phyloP scores from a whole-genome alignment of 2,329 filamentous ascomycete genomes.

The Fusarium incarnatum region DNA sequence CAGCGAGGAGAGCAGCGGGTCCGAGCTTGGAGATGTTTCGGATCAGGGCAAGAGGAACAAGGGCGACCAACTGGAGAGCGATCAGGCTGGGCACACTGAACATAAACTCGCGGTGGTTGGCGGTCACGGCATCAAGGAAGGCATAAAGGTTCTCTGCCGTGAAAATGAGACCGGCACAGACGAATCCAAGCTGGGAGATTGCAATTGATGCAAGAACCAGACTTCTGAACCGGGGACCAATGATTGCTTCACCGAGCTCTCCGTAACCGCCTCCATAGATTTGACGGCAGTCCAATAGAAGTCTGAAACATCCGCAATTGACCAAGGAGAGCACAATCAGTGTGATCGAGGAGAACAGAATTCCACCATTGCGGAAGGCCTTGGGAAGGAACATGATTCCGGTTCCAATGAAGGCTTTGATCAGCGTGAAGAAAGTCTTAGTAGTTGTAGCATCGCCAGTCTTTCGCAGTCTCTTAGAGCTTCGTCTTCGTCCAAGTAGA shows the following conservation, averaged over 20 bases:
- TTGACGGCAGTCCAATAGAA: conserved; percentile 75
- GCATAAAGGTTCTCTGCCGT: conserved; percentile 78
- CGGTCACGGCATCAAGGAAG: conserved; percentile 72
- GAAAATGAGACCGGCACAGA: conserved; percentile 82
- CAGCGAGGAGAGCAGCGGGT: conserved; percentile 74
- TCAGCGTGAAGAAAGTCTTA: conserved; percentile 81
- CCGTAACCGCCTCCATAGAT: conserved; percentile 77
- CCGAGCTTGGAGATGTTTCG: conserved; percentile 81
- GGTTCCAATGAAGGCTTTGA: conserved; percentile 83
- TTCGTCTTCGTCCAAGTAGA: conserved; percentile 63
- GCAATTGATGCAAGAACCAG: conserved; percentile 77
- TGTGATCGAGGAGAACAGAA: conserved; percentile 78
- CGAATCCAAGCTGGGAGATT: conserved; percentile 81
- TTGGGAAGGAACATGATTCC: conserved; percentile 87
- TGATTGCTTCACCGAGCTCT: conserved; percentile 75
- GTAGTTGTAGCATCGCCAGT: conserved; percentile 74
- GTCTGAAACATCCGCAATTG: conserved; percentile 77
- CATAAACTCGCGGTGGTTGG: conserved; percentile 61
- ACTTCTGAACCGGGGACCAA: conserved; percentile 70
- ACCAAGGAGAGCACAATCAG: conserved; percentile 73
- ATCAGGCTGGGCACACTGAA: conserved; percentile 68
- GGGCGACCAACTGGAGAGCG: conserved; percentile 70
- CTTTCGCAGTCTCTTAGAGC: conserved; percentile 56
- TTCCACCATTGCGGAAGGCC: conserved; percentile 81
- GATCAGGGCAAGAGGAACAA: conserved; percentile 76